These are phyloP conservation scores for Solanum hybrid DNA, from an alignment of 305 asterid genomes.

Conservation along the genomic window DNA sequence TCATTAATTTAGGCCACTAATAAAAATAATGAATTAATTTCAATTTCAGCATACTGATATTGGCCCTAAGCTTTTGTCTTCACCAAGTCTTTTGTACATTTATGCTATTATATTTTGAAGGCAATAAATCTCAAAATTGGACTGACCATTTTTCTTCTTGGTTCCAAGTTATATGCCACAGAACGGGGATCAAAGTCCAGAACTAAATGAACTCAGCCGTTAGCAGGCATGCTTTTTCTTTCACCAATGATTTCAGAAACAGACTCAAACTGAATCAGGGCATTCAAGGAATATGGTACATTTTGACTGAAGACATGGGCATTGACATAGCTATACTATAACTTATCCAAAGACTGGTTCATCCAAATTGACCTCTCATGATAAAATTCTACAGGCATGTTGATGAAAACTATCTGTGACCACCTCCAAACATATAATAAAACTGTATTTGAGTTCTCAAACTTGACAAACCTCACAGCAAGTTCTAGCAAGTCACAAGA, in stretches of 20 bases:
- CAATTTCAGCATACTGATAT: not conserved
- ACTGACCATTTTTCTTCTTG: not conserved
- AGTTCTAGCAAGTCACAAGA: not conserved
- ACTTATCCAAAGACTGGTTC: not conserved
- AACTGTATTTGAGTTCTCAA: not conserved
- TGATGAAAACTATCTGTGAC: not conserved
- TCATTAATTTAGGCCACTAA: not conserved
- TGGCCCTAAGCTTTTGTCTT: not conserved
- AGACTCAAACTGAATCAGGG: not conserved
- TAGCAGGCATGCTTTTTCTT: not conserved
- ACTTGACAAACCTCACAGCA: slow-evolving; percentile 1
- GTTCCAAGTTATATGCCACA: not conserved
- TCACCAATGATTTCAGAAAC: not conserved
- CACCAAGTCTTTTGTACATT: not conserved
- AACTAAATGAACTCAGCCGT: not conserved
- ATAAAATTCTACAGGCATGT: not conserved
- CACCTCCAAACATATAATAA: not conserved
- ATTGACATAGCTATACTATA: not conserved
- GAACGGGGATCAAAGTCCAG: not conserved
- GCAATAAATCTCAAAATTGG: not conserved
- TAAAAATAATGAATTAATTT: not conserved
- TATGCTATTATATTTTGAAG: not conserved
- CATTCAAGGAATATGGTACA: not conserved
- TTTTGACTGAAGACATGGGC: not conserved
- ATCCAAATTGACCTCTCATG: not conserved